Conservation (phyloP, 768 basidiomycete genomes). For the Trametes elegans region DNA sequence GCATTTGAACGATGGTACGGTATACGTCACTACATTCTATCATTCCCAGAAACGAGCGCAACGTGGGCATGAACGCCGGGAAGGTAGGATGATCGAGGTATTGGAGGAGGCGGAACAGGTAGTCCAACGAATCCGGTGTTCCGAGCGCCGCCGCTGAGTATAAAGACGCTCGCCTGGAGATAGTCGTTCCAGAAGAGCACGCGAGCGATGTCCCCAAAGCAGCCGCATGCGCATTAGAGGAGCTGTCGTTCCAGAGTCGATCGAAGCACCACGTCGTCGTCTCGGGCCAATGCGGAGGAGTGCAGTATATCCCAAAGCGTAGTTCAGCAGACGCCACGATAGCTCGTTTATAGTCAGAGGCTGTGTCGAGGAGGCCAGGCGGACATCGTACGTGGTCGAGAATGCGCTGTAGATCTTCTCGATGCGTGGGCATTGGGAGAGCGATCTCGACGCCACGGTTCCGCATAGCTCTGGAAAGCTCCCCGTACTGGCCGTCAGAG, state of each 20-base stretch:
- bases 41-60: slow-evolving; percentile 6
- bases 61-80: background rate
- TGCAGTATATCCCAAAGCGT: no score
- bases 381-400: slow-evolving; percentile 53
- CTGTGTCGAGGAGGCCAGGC: background rate
- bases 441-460: slow-evolving; percentile 92
- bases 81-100: background rate
- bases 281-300: background rate
- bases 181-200: background rate
- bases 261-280: background rate
- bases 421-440: slow-evolving; percentile 34
- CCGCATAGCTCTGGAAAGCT: slow-evolving; percentile 96
- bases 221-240: background rate
- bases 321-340: no score
- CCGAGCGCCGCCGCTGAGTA: slow-evolving; percentile 6
- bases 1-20: slow-evolving; percentile 12
- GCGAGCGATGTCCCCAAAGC: slow-evolving; percentile 4
- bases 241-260: slow-evolving; percentile 10
- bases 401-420: slow-evolving; percentile 48
- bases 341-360: background rate
- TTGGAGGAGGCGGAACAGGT: slow-evolving; percentile 6
- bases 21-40: slow-evolving; percentile 18
- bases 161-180: background rate
- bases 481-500: slow-evolving; percentile 87
- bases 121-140: slow-evolving; percentile 2